Evolutionary conservation across 208 protist genomes (phyloP), one percentile per base, ranked within the genome.

Genomic region (Crithidia sp.): DNA sequence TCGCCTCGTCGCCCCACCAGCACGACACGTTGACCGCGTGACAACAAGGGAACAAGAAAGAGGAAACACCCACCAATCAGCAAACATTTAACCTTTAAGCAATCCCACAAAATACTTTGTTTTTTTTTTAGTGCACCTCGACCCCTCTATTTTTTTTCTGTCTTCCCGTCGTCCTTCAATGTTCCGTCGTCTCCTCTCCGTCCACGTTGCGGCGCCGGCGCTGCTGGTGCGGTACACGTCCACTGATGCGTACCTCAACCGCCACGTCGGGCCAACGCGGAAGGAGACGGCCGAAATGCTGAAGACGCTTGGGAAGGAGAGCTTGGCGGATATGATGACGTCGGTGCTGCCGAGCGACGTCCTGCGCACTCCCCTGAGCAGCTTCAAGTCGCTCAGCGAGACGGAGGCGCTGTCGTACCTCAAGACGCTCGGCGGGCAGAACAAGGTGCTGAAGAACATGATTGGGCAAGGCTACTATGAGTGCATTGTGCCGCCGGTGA

Each of bases 381-480:
- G 66, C 36, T 79, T 82, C 65, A 49, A 84, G n/a, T 53, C 87
- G 13, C 62, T 90, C 14, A 87, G 84, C 60, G 95, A 98, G 74
- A 83, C 75, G 40, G 87, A 97, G 66, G 67, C 85, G 5, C 79
- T 98, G 14, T 67, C 73, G 2, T 73, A 87, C 47, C 73, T 98
- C 14, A 85, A 75, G 64, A 80, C 54, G 9, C 65, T 86, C 36
- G 81, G 83, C 13, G 68, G 59, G 13, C 83, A 96, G 53, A 99
- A 99, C 78, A 87, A 91, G 62, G 64, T 98, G 0, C 52, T 89
- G 28, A 97, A 97, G 76, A 95, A 76, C 65, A 97, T 97, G 81
- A 97, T 98, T 77, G 96, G 96, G 13, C 88, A 95, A 74, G 96
- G 96, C 16, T 98, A 96, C 85, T 97, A 99, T 82, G 91, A 93